Evolutionary conservation across 495 filamentous ascomycete genomes (phyloP), one percentile per base, ranked within the genome.

Genomic region (Penicillium tannophilum): DNA sequence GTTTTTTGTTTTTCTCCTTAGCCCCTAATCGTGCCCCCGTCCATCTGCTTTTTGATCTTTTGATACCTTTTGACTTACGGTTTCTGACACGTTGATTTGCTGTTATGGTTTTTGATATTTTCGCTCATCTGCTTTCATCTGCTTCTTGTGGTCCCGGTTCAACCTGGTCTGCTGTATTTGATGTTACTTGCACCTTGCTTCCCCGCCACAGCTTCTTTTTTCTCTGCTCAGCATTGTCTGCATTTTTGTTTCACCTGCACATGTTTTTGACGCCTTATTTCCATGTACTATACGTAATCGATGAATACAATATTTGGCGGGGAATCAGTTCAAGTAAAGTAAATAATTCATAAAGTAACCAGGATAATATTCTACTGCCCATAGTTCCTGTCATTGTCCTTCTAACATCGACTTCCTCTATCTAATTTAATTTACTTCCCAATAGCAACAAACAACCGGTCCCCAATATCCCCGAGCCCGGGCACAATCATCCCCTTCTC

Each of bases 401-500:
- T 2, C 20, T 23, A 23, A 23, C 2, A 23, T 1, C 2, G 20
- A 23, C 20, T 23, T 28, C 28, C 4, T 28, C 28, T 28, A 28
- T 28, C 4, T 28, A 28, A 28, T 28, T 3, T 0, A 7, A 28
- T 28, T 3, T 84, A 96, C 74, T 97, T 98, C 28, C 93, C 93
- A 76, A 93, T 85, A 0, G 93, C 96, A 74, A 96, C 82, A 79
- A 93, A 98, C 72, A 98, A 75, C 55, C 93, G 79, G 78, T 98
- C 93, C 6, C 93, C 93, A 60, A 97, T 89, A 81, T 97, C 93
- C 1, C 92, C 92, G 61, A 96, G 66, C 0, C 93, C 93, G 3
- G 93, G 93, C 72, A 86, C 90, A 71, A 98, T 87, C 93, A 97
- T 97, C 3, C 93, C 93, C 53, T 77, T 81, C 28, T 84, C 82